Conservation (phyloP, 495 filamentous ascomycete species). For the Emericellopsis terricola region DNA sequence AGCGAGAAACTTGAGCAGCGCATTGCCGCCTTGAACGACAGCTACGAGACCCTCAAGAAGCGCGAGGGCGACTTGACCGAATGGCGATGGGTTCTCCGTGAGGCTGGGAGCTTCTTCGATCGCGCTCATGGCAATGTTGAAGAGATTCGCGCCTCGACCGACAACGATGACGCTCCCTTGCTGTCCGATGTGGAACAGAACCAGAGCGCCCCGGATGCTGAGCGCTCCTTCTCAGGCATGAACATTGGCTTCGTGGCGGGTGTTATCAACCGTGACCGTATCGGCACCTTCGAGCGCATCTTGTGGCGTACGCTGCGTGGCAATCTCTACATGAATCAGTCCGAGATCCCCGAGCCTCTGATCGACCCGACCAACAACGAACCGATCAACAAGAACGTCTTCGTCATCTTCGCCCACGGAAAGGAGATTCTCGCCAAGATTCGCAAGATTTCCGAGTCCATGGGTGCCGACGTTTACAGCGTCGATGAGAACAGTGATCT, state of each 20-base stretch:
- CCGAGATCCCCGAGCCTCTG: slow-evolving; percentile 90
- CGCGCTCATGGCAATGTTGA: slow-evolving; percentile 89
- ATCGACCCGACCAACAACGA: slow-evolving; percentile 86
- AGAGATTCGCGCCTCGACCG: slow-evolving; percentile 80
- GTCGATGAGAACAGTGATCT: slow-evolving; percentile 95
- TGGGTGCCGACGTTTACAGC: slow-evolving; percentile 85
- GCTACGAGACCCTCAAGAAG: slow-evolving; percentile 95
- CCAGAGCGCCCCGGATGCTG: slow-evolving; percentile 52
- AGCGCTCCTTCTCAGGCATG: slow-evolving; percentile 84
- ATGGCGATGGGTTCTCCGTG: slow-evolving; percentile 91
- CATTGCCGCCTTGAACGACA: slow-evolving; percentile 81
- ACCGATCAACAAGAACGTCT: slow-evolving; percentile 87
- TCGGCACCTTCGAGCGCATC: slow-evolving; percentile 90
- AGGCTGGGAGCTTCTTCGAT: slow-evolving; percentile 95
- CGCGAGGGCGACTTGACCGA: slow-evolving; percentile 92
- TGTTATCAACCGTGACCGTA: slow-evolving; percentile 83
- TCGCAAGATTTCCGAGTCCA: slow-evolving; percentile 91
- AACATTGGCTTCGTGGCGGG: slow-evolving; percentile 99
- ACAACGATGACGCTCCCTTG: slow-evolving; percentile 70
- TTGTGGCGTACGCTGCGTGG: slow-evolving; percentile 92
- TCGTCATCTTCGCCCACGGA: slow-evolving; percentile 97
- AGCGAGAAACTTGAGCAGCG: slow-evolving; percentile 83
- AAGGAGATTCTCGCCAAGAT: slow-evolving; percentile 98
- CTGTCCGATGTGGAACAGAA: slow-evolving; percentile 78
- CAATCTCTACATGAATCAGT: slow-evolving; percentile 99